These are phyloP conservation scores for Vanilla planifolia DNA, from an alignment of 106 monocot species.

Conservation along the genomic window DNA sequence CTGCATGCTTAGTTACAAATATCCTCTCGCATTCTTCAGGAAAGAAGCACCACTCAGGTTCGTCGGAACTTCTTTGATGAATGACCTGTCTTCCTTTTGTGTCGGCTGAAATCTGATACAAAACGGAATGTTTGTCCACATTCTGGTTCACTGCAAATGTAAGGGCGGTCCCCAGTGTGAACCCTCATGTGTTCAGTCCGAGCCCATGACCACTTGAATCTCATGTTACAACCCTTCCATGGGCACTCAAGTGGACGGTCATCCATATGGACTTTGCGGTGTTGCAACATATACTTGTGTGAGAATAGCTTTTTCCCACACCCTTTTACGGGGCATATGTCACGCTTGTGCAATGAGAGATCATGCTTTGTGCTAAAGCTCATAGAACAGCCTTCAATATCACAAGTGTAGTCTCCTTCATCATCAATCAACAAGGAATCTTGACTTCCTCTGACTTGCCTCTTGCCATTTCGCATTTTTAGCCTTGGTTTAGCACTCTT, in stretches of 20 bases:
- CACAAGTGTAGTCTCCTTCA: slow-evolving; percentile 35
- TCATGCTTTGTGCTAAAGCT: slow-evolving; percentile 62
- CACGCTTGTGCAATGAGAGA: slow-evolving; percentile 57
- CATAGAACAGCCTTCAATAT: slow-evolving; percentile 72
- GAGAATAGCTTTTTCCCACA: slow-evolving; percentile 88
- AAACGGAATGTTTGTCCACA: slow-evolving; percentile 86
- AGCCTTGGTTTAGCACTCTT: slow-evolving; percentile 11
- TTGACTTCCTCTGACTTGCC: slow-evolving; percentile 19
- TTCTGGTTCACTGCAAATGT: slow-evolving; percentile 58
- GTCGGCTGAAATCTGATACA: slow-evolving; percentile 85
- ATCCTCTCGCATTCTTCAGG: not conserved
- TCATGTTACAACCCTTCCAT: slow-evolving; percentile 86
- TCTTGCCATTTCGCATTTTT: slow-evolving; percentile 26
- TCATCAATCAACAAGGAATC: slow-evolving; percentile 13
- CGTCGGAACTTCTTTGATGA: slow-evolving; percentile 33
- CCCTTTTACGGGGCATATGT: slow-evolving; percentile 75
- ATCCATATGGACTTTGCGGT: slow-evolving; percentile 74
- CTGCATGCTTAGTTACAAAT: not conserved
- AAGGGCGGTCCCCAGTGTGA: slow-evolving; percentile 81
- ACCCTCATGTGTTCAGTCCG: slow-evolving; percentile 86
- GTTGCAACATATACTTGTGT: slow-evolving; percentile 81
- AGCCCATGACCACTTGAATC: slow-evolving; percentile 94
- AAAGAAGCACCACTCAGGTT: slow-evolving; percentile 2
- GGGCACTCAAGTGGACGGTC: slow-evolving; percentile 80
- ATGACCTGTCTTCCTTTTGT: slow-evolving; percentile 89